Base-by-base conservation (phyloP, 2,329 filamentous ascomycete genomes). In the Epichloe gansuensis region DNA sequence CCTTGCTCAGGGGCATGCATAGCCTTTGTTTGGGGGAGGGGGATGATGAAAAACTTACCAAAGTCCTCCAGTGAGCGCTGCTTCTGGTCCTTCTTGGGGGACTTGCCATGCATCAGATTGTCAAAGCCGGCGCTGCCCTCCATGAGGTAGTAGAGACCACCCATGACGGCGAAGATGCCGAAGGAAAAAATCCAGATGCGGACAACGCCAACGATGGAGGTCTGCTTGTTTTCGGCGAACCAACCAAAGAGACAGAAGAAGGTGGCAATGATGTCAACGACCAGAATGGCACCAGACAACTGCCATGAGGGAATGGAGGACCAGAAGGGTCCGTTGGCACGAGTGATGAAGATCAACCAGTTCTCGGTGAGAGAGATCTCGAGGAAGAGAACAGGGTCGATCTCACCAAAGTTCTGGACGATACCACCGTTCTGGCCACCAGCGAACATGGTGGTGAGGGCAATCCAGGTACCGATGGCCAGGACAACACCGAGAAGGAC, bases 271-370 rank as follows among this genome's bases (percentile, higher is more conserved):
- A 93, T 77, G 64, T 95, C 88, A 63, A 95, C 89, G 48, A 88
- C 59, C 47, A 93, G 66, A 58, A 95, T 89, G 57, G 89, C 89
- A 56, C 83, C 83, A 51, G 76, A 69, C 44, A 95, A 76, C 70
- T 94, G 87, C 85, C 87, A 90, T 55, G 88, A 94, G 54, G 89
- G 89, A 54, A 89, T 80, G 25, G 86, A 90, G 3, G 86, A 89
- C 88, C 88, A 94, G 78, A 94, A 91, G 51, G 88, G 87, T 63
- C 89, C 88, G 71, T 90, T 90, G 71, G 88, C 85, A 77, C 89
- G 88, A 58, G 89, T 95, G 72, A 95, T 91, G 76, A 95, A 94
- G 71, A 95, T 95, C 50, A 95, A 79, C 89, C 89, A 95, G 74
- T 94, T 95, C 77, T 95, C 87, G 55, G 89, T 90, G 51, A 95